These are phyloP conservation scores for Vigna unguiculata DNA, from an alignment of 306 rosid genomes.

Conservation along the genomic window DNA sequence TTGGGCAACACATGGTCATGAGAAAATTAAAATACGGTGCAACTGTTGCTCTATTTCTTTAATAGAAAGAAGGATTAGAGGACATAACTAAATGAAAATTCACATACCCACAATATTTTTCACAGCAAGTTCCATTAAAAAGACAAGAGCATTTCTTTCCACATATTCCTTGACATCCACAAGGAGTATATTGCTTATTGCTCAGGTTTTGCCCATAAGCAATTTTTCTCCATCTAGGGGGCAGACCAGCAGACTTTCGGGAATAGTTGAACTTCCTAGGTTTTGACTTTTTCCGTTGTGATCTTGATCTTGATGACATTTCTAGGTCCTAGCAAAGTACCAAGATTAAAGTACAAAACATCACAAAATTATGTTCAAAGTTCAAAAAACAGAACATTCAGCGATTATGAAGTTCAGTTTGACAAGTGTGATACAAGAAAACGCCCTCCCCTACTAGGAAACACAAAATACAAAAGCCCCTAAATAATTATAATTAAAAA, in stretches of 20 bases:
- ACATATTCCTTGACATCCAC: slow-evolving; percentile 76
- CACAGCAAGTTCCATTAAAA: slow-evolving; percentile 73
- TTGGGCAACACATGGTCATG: not conserved
- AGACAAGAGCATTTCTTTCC: slow-evolving; percentile 85
- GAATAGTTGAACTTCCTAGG: slow-evolving; percentile 68
- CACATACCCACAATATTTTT: slow-evolving; percentile 89
- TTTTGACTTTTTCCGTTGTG: slow-evolving; percentile 67
- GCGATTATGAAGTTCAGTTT: not conserved
- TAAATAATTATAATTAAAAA: not conserved
- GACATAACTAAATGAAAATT: slow-evolving; percentile 5
- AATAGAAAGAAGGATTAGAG: not conserved
- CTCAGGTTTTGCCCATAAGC: slow-evolving; percentile 62
- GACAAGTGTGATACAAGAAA: not conserved
- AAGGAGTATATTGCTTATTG: slow-evolving; percentile 72
- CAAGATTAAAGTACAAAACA: slow-evolving; percentile 27
- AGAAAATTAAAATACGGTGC: slow-evolving; percentile 34
- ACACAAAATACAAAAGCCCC: not conserved
- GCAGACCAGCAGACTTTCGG: slow-evolving; percentile 79
- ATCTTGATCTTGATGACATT: slow-evolving; percentile 62
- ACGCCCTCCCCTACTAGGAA: not conserved
- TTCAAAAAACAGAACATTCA: not conserved
- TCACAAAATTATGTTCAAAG: slow-evolving; percentile 11
- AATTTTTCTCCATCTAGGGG: slow-evolving; percentile 71
- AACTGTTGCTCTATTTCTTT: not conserved
- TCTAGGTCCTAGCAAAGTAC: slow-evolving; percentile 59